Conservation (phyloP, 257 asterid genomes). For the Capsicum baccatum region DNA sequence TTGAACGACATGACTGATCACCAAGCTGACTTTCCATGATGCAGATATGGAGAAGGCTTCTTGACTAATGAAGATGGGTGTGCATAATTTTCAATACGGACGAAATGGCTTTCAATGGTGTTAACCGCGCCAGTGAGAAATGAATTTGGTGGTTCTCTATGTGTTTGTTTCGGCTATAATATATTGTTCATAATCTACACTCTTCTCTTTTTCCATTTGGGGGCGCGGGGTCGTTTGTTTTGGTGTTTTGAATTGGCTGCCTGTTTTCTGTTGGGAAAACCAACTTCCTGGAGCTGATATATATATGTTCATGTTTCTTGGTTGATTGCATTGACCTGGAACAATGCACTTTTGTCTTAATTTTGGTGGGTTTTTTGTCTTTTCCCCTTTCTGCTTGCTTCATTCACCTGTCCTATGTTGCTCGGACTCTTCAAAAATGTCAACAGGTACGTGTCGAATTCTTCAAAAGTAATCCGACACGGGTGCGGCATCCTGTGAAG, state of each 20-base stretch:
- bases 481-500: no score
- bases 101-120: slow-evolving; percentile 34
- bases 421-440: no score
- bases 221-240: slow-evolving; percentile 12
- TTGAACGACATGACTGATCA: not conserved
- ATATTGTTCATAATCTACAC: slow-evolving; percentile 41
- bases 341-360: not conserved
- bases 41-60: slow-evolving; percentile 62
- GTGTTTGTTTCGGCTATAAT: slow-evolving; percentile 32
- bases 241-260: slow-evolving; percentile 31
- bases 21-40: slow-evolving; percentile 1
- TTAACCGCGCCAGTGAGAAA: slow-evolving; percentile 32
- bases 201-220: not conserved
- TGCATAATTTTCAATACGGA: slow-evolving; percentile 27
- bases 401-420: not conserved
- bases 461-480: no score
- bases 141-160: slow-evolving; percentile 39
- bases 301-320: slow-evolving; percentile 32
- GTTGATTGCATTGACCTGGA: not conserved
- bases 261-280: slow-evolving; percentile 35
- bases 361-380: not conserved
- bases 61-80: slow-evolving; percentile 39
- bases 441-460: no score
- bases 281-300: slow-evolving; percentile 28
- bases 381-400: not conserved